Base-by-base conservation (phyloP, 495 filamentous ascomycete species). In the Penicillium desertorum region DNA sequence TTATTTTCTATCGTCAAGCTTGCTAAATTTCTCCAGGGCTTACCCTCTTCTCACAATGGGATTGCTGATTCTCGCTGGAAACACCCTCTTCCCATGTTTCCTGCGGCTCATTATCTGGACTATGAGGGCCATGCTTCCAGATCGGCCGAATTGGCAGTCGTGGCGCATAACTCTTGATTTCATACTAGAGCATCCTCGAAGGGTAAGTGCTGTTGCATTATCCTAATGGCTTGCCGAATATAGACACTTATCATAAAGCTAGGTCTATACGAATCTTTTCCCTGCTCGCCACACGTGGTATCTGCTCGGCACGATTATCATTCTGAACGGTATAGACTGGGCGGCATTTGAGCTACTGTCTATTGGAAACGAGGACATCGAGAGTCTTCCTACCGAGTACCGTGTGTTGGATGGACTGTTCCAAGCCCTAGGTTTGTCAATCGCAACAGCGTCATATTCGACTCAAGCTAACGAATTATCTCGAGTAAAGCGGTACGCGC, bases 251-350 rank as follows among this genome's bases (percentile, higher is more conserved):
- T 41, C 23, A 50, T 14, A 4, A 16, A 46, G 14, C 34, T 6
- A 70, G 64, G 74, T 75, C 23, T 93, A 94, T 63, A 95, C 91
- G 9, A 89, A 92, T 62, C 77, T 96, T 17, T 93, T 96, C 64
- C 89, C 90, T 1, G 74, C 80, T 9, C 79, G 80, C 14, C 86
- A 91, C 55, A 92, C 89, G 1, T 92, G 88, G 84, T 96, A 90
- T 83, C 76, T 96, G 3, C 67, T 90, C 4, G 80, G 82, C 20
- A 86, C 87, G 56, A 77, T 96, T 17, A 74, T 96, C 36, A 59
- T 84, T 16, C 78, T 96, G 16, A 96, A 94, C 64, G 86, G 84
- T 4, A 83, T 90, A 51, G 89, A 96, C 64, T 94, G 90, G 89
- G 80, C 79, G 7, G 83, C 82, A 10, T 96, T 95, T 68, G 89